Conservation (phyloP, 2,329 filamentous ascomycete genomes). For the Aureobasidium namibiae region DNA sequence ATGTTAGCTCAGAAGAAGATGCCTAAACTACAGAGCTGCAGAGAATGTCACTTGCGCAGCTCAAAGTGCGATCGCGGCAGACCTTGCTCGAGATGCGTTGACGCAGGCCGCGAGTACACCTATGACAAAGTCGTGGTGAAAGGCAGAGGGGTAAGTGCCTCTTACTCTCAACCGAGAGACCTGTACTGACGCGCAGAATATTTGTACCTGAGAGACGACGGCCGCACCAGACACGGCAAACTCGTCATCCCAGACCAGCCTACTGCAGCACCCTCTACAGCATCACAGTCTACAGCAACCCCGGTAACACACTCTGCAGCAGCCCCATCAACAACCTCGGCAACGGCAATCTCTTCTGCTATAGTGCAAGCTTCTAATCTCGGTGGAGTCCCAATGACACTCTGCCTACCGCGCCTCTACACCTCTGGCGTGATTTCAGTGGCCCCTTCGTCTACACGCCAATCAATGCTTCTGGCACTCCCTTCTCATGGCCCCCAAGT, state of each 20-base stretch:
- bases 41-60: background rate
- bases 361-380: background rate
- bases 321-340: too few relatives aligned
- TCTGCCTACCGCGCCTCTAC: background rate
- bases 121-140: background rate
- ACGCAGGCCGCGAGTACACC: background rate
- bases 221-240: background rate
- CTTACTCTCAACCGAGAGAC: background rate
- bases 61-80: background rate
- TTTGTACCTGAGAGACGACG: background rate
- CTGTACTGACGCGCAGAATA: background rate
- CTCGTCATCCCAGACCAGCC: background rate
- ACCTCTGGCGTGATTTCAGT: background rate
- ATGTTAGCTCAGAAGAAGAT: background rate
- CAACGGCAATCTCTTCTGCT: too few relatives aligned
- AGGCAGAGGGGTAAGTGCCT: background rate
- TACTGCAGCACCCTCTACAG: background rate
- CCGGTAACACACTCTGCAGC: too few relatives aligned
- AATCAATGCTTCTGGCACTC: background rate
- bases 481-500: background rate
- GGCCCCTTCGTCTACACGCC: background rate
- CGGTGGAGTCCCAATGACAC: background rate
- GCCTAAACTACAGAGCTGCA: background rate
- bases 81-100: background rate
- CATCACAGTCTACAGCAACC: too few relatives aligned